Conservation (phyloP, 495 filamentous ascomycete species). For the Neurospora sp. region DNA sequence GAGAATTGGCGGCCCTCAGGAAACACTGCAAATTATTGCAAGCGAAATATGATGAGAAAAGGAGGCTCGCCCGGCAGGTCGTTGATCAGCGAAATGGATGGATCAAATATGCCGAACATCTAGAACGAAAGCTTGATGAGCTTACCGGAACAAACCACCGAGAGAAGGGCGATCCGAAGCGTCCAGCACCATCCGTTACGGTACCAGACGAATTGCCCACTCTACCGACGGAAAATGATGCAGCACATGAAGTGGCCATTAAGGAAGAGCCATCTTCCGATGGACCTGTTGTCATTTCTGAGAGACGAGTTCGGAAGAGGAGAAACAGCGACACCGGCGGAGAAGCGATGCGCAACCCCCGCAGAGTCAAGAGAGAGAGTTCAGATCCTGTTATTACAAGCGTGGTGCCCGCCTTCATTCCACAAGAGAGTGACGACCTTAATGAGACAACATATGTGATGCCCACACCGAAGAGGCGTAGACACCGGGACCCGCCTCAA, state of each 20-base stretch:
- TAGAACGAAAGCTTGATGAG: conserved; percentile 6
- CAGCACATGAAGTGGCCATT: conserved; percentile 10
- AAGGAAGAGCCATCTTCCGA: conserved; percentile 38
- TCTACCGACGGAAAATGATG: conserved; percentile 1
- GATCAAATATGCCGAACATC: conserved; percentile 17
- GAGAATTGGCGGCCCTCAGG: conserved; percentile 18
- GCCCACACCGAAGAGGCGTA: conserved; percentile 52
- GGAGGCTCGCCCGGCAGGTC: not conserved
- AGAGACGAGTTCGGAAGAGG: conserved; percentile 33
- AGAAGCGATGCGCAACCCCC: not conserved
- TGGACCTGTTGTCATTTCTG: conserved; percentile 30
- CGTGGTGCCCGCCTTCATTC: conserved; percentile 21
- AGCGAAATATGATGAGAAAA: conserved; percentile 11
- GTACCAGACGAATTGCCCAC: conserved; percentile 18
- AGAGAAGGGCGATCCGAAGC: not conserved
- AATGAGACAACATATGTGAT: conserved; percentile 51
- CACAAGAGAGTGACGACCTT: conserved; percentile 57
- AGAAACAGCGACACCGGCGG: conserved; percentile 16
- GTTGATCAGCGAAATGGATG: conserved; percentile 15
- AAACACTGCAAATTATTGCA: conserved; percentile 16
- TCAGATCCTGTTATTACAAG: conserved; percentile 27
- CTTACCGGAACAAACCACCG: not conserved
- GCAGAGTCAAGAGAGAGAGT: conserved; percentile 27
- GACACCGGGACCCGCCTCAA: not conserved
- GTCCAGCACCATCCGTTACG: not conserved